A percentile compares a stretch with the other conserved stretches of the same genome.
phyloP scores from a whole-genome alignment of 176 grass and related monocot genomes.

The Phragmites australis region DNA sequence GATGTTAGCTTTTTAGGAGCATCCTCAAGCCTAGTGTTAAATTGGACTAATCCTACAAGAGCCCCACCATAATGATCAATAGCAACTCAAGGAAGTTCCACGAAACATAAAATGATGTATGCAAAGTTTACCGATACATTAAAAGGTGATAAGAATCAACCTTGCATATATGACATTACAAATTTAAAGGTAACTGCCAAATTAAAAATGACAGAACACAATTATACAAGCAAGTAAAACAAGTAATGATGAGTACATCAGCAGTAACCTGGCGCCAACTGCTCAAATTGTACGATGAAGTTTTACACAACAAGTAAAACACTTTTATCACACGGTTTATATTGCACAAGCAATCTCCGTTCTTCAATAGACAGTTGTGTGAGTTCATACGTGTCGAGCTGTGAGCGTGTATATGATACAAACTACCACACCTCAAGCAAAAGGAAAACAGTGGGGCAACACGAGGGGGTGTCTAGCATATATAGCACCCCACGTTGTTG shows the following conservation, averaged over 20 bases:
- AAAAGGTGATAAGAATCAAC: background rate
- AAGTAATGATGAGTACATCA: background rate
- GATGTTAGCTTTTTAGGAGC: background rate
- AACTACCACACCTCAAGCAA: no score
- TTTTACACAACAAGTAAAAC: slow-evolving; percentile 13
- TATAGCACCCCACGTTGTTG: slow-evolving; percentile 24
- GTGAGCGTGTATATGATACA: no score
- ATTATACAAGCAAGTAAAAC: background rate
- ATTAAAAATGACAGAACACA: background rate
- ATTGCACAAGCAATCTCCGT: background rate
- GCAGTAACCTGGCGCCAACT: background rate
- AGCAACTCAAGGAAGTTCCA: background rate
- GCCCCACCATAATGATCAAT: background rate
- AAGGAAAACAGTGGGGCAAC: slow-evolving; percentile 29
- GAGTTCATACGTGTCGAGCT: no score
- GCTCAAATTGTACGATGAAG: background rate
- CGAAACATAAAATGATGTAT: background rate
- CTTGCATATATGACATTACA: no score
- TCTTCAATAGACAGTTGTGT: no score
- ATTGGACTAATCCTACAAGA: background rate
- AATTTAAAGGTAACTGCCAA: background rate
- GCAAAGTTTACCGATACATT: background rate
- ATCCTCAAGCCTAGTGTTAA: background rate
- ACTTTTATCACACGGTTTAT: background rate
- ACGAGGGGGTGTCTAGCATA: slow-evolving; percentile 17